Evolutionary conservation across 306 rosid species (phyloP), one percentile per base, ranked within the genome.

Genomic region (Begonia loranthoides): DNA sequence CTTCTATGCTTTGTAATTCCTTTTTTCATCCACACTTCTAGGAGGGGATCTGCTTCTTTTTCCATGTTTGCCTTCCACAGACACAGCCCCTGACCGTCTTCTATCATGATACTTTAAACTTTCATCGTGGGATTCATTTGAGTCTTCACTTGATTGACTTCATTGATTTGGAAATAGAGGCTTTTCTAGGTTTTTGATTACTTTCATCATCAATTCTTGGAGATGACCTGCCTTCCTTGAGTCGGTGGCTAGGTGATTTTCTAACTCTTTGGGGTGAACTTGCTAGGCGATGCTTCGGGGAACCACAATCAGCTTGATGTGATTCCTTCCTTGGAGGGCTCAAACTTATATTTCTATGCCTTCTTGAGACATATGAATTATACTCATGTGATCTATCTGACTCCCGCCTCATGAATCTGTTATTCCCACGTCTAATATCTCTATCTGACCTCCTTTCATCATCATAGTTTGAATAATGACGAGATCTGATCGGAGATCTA

Each of bases 401-500:
- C 60, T 80, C 90, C 8, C 88, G 75, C 64, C 87, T 66, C 70
- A 88, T 79, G 68, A 54, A 61, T 74, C 86, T 79, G 56, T 86
- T 88, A 65, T 64, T 47, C 10, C 54, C 73, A 63, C 72, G 85
- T 79, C 94, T 73, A 17, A 16, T 38, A 68, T 83, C 87, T 71
- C 92, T 78, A 60, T 69, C 70, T 33, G 70, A 57, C 62, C 93
- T 62, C 47, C 92, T 60, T 16, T 70, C 94, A 74, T 59, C 69
- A 22, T 75, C 99, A 75, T 69, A 75, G 63, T 70, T 48, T 1
- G 69, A 63, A 63, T 74, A 56, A 66, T 70, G 75, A 62, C 75
- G 82, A 63, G 75, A 55, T 67, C 92, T 82, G 54, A 80, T 44
- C 4, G 95, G 97, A 55, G 97, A 85, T 72, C 90, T 75, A 40